Percentiles rank a stretch among this genome's conserved stretches.
phyloP scores from a whole-genome alignment of 2,329 filamentous ascomycete species.

The Magnaporthiopsis poae region DNA sequence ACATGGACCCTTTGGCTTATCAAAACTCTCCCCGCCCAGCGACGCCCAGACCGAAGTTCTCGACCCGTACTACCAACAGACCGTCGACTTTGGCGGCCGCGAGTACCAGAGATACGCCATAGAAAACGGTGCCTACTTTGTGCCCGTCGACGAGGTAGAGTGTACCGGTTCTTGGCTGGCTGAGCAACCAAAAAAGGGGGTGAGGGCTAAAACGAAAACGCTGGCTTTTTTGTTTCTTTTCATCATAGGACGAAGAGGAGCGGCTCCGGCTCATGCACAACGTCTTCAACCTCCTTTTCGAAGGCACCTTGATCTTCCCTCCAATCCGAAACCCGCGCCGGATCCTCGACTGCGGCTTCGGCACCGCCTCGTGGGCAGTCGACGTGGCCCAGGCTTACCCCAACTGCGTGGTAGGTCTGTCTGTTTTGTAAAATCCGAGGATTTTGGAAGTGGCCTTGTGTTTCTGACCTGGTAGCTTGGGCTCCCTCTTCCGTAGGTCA shows the following conservation, averaged over 20 bases:
- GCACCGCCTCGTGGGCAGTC: conserved; percentile 60
- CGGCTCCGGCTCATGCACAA: conserved; percentile 54
- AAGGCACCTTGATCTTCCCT: conserved; percentile 60
- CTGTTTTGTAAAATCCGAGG: not conserved
- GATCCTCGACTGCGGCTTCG: conserved; percentile 65
- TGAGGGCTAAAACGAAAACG: not conserved
- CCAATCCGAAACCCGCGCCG: conserved; percentile 46
- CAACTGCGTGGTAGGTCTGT: conserved; percentile 45
- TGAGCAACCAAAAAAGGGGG: not conserved
- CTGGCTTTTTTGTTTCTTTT: not conserved
- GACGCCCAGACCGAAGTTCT: conserved; percentile 40
- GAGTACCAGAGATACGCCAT: conserved; percentile 59
- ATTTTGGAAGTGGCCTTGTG: no score
- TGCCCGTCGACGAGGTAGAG: conserved; percentile 60
- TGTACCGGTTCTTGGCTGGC: not conserved
- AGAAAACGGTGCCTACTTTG: conserved; percentile 55
- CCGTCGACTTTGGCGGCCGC: conserved; percentile 50
- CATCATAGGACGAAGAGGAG: conserved; percentile 53
- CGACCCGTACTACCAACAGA: conserved; percentile 50
- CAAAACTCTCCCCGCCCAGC: conserved; percentile 22
- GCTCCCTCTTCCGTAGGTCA: conserved; percentile 38
- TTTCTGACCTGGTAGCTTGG: not conserved
- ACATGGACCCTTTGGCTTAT: not conserved
- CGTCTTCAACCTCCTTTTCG: conserved; percentile 54
- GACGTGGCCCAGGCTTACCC: conserved; percentile 58